Evolutionary conservation across 1,139 yeast species (phyloP).

Genomic region (Hansenula sp.): DNA sequence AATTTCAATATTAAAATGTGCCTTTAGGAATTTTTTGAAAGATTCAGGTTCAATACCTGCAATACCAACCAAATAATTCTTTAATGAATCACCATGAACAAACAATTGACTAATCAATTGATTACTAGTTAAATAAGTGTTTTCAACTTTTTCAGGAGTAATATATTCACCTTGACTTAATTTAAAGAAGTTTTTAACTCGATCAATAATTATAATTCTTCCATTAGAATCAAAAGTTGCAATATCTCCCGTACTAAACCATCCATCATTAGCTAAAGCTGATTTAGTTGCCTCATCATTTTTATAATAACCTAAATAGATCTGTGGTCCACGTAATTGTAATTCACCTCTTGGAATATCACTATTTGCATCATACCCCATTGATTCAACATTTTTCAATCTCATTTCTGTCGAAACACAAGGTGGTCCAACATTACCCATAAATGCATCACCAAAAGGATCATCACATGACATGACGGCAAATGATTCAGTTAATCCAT

Average conservation of each 20-base stretch:
- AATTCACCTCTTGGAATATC: conserved; percentile 47
- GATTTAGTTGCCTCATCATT: conserved; percentile 42
- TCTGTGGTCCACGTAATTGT: conserved; percentile 53
- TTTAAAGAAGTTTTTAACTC: conserved; percentile 64
- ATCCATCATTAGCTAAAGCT: conserved; percentile 50
- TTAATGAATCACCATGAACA: conserved; percentile 51
- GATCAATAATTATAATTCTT: conserved; percentile 50
- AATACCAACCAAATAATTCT: conserved; percentile 49
- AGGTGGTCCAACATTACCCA: conserved; percentile 52
- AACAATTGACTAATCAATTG: conserved; percentile 42
- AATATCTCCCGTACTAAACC: conserved; percentile 65
- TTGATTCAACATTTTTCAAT: conserved; percentile 50
- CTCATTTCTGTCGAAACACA: conserved; percentile 43
- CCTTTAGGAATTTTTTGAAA: conserved; percentile 1
- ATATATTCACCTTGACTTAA: conserved; percentile 65
- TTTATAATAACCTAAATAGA: conserved; percentile 52
- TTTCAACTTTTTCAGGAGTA: conserved; percentile 61
- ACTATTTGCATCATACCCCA: conserved; percentile 47
- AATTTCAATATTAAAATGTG: conserved; percentile 1
- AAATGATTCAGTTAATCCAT: conserved; percentile 64
- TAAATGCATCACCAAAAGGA: conserved; percentile 34
- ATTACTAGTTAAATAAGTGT: conserved; percentile 41
- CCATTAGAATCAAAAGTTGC: conserved; percentile 45
- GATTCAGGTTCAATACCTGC: conserved; percentile 40
- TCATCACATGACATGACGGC: conserved; percentile 46